Conservation (phyloP, 495 filamentous ascomycete species). For the Lentithecium fluviatile region DNA sequence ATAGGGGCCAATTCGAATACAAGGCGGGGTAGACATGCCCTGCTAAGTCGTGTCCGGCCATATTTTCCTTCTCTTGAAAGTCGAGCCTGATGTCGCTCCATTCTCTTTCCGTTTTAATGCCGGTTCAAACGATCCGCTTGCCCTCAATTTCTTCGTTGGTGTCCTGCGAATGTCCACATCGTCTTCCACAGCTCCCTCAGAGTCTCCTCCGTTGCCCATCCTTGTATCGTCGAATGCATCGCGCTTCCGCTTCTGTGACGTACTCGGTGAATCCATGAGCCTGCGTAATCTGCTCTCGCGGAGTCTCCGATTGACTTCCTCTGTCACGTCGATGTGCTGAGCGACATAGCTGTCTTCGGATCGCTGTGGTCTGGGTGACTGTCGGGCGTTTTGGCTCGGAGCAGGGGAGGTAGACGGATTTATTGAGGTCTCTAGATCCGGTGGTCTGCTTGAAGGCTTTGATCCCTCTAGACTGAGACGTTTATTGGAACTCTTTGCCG, state of each 20-base stretch:
- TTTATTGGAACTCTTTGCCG: constrained; percentile 2
- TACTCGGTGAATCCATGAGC: constrained; percentile 13
- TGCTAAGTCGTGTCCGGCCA: background rate
- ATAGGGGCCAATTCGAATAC: background rate
- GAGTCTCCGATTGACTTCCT: constrained; percentile 10
- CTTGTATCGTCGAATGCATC: background rate
- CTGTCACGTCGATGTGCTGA: constrained; percentile 12
- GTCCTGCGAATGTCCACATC: background rate
- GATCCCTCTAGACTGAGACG: constrained; percentile 7
- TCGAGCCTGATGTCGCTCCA: background rate
- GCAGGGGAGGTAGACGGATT: background rate
- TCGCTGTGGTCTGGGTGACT: background rate
- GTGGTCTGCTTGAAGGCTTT: background rate
- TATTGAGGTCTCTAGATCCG: too few relatives aligned
- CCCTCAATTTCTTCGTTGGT: background rate
- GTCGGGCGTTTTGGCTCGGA: background rate
- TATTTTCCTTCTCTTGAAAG: background rate
- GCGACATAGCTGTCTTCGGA: background rate
- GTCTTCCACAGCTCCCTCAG: background rate
- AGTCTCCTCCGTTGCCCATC: background rate
- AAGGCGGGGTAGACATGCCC: background rate
- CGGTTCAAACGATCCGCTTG: background rate
- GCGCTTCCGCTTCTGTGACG: constrained; percentile 10
- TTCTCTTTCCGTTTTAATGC: background rate
- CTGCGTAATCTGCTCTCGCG: constrained; percentile 7